Evolutionary conservation across 1,139 yeast genomes (phyloP).

Genomic region (Scheffersomyces titani): DNA sequence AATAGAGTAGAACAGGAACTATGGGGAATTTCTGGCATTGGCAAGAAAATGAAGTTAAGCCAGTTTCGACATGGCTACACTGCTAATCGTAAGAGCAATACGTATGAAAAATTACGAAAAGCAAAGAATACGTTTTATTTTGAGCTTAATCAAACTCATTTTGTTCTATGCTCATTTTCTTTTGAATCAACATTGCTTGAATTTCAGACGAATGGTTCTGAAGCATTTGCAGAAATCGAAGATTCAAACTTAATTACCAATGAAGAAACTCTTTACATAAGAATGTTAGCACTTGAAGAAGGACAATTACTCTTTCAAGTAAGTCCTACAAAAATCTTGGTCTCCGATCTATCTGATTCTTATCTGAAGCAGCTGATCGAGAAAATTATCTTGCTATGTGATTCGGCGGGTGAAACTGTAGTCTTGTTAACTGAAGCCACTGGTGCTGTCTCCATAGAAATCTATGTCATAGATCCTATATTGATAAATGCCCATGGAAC

Average conservation of each 20-base stretch:
- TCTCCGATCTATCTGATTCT: constrained; percentile 11
- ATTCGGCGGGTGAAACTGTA: constrained; percentile 3
- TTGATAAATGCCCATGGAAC: background rate
- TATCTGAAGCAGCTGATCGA: constrained; percentile 1
- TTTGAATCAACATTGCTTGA: constrained; percentile 41
- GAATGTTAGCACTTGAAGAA: constrained; percentile 5
- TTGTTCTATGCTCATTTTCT: constrained; percentile 37
- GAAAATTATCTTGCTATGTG: constrained; percentile 4
- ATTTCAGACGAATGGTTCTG: constrained; percentile 18
- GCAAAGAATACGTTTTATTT: constrained; percentile 20
- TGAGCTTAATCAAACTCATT: constrained; percentile 15
- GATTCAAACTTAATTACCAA: constrained; percentile 15
- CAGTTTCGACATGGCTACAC: constrained; percentile 41
- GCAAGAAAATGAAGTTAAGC: constrained; percentile 37
- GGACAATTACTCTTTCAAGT: constrained; percentile 13
- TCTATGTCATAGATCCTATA: background rate
- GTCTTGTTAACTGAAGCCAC: constrained; percentile 9
- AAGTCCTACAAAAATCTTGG: constrained; percentile 8
- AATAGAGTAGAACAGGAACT: constrained; percentile 35
- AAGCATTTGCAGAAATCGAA: constrained; percentile 28
- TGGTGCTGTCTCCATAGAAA: background rate
- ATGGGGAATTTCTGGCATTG: constrained; percentile 50
- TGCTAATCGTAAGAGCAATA: constrained; percentile 21
- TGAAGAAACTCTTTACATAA: constrained; percentile 10
- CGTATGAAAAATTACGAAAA: constrained; percentile 33